Base-by-base conservation (phyloP, 371 early-diverging fungal species). In the Mortierella sp. region DNA sequence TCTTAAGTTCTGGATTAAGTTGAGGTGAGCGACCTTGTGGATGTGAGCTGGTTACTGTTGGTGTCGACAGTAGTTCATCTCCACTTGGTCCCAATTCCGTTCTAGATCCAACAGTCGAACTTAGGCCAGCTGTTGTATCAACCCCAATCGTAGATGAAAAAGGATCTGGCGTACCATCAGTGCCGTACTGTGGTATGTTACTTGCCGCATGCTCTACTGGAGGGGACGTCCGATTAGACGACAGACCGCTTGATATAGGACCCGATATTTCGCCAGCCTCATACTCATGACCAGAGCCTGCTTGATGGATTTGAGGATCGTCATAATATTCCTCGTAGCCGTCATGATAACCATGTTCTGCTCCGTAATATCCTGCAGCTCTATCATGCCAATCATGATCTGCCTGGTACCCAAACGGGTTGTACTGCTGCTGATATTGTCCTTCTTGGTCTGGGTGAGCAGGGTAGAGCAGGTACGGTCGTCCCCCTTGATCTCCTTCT, bases 301-400 rank as follows among this genome's bases (percentile, higher is more conserved):
- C 16, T 47, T 47, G 48, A 47, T 47, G 11, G 9, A 4, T 16
- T 0, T 53, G 55, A 9, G 7, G 24, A 53, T 53, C 55, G 13
- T 24, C 24, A 22, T 61, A 61, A 41, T 61, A 61, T 3, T 24
- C 45, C 4, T 45, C 62, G 22, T 61, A 43, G 10, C 43, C 62
- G 9, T 11, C 40, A 41, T 36, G 41, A n/a, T 40, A 40, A 7
- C 19, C 40, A 3, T 60, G 60, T 22, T 61, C 41, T 2, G 41
- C 45, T 28, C 41, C 43, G n/a, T 41, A 61, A 22, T 61, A 61
- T 22, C 62, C 45, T 22, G 6, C 62, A 5, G 62, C 48, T 16
- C 5, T 11, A 38, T 38, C 38, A 33, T 58, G 38, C 59, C 59
- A 38, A 38, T 38, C 33, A 36, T 38, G 36, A 11, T 61, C 62